Evolutionary conservation across 768 basidiomycete species (phyloP), one percentile per base, ranked within the genome.

Genomic region (Lentinula guzmanii): DNA sequence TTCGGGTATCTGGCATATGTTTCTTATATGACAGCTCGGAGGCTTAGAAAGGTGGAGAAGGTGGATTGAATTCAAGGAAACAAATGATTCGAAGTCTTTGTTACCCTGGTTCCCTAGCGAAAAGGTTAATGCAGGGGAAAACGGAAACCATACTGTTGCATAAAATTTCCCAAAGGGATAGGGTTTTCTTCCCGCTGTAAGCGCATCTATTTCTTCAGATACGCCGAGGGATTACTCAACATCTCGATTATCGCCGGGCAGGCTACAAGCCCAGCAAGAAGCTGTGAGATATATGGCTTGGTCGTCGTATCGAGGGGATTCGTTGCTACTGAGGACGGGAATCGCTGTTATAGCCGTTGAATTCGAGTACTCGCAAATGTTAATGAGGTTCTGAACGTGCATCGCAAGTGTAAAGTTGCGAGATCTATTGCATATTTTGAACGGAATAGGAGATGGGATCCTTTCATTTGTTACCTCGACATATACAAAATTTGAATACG

Each of bases 1-100:
- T 80, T 81, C 58, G 61, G 73, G 4, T 77, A 76, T 65, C 62
- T 82, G 2, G 58, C 74, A 16, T 67, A 66, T 11, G 68, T 70
- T 3, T 68, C 71, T 1, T 68, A 62, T 63, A 67, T 59, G 58
- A 69, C 72, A 33, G 21, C 18, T 33, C 55, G 55, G 15, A 43
- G 55, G 55, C 55, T 56, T 16, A 41, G 21, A 33, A 56, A 56
- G 24, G 41, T 16, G 24, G 9, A 8, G 24, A 56, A 56, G 31
- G 41, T 8, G 41, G 55, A 56, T 5, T 56, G 15, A 41, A 34
- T 39, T 52, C 35, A 52, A 16, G 33, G 9, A 51, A 52, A 7
- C 33, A 21, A 52, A 37, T 9, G 31, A 11, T 41, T 6, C 41
- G 11, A 56, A 4, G 8, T 43, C 28, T 24, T 21, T 18, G 28